phyloP scores from a whole-genome alignment of 768 basidiomycete genomes.

The Mycena epipterygia region DNA sequence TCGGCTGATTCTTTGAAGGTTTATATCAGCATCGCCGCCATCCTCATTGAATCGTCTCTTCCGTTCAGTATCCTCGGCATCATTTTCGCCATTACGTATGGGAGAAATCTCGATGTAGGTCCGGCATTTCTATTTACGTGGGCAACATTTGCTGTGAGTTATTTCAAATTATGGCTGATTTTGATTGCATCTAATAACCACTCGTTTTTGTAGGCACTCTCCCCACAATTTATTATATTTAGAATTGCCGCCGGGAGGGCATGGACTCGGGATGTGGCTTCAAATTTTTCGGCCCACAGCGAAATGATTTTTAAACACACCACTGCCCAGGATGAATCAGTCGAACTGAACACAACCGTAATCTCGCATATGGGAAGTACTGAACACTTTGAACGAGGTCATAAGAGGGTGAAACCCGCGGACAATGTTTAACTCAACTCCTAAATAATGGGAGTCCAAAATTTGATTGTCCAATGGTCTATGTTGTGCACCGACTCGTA shows the following conservation, averaged over 20 bases:
- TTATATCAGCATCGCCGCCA: conserved; percentile 44
- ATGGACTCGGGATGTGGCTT: conserved; percentile 18
- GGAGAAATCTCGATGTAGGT: neutral
- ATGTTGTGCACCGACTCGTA: too few species aligned
- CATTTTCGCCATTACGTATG: conserved; percentile 38
- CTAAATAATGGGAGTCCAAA: too few species aligned
- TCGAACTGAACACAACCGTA: neutral
- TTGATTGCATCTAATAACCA: neutral
- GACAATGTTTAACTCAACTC: too few species aligned
- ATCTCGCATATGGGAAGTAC: neutral
- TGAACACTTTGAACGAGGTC: neutral
- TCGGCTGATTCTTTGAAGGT: neutral
- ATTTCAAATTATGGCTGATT: conserved; percentile 38
- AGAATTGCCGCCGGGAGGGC: conserved; percentile 16
- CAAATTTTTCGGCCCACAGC: neutral
- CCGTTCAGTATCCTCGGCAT: conserved; percentile 46
- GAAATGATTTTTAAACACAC: neutral
- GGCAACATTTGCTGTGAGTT: conserved; percentile 9
- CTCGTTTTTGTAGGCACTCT: neutral
- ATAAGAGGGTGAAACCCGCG: neutral
- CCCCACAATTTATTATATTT: conserved; percentile 22
- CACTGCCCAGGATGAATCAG: neutral
- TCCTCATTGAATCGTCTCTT: conserved; percentile 47
- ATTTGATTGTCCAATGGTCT: too few species aligned
- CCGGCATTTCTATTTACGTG: conserved; percentile 34